Evolutionary conservation across 768 basidiomycete species (phyloP).

Genomic region (Calocera viscosa): DNA sequence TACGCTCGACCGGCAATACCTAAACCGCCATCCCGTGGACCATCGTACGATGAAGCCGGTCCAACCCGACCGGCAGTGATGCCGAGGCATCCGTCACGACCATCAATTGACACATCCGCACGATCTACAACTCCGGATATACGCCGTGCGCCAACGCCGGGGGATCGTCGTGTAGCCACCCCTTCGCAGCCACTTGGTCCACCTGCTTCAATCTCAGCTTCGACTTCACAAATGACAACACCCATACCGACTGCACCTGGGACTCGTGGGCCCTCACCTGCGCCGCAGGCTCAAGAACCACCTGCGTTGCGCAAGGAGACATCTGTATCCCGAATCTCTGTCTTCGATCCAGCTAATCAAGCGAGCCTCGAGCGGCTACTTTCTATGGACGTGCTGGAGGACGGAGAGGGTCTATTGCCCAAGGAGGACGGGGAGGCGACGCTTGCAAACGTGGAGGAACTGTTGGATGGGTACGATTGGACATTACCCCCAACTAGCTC

Average conservation of each 20-base stretch:
- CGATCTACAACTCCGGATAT: background rate
- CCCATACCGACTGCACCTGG: background rate
- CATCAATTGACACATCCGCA: background rate
- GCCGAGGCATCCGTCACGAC: background rate
- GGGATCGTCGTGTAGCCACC: background rate
- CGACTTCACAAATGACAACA: background rate
- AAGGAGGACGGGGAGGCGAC: slow-evolving; percentile 67
- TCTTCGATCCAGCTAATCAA: slow-evolving; percentile 72
- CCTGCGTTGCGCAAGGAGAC: background rate
- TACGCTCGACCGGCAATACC: background rate
- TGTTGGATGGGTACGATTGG: slow-evolving; percentile 99
- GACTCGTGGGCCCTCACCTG: background rate
- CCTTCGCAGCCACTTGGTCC: background rate
- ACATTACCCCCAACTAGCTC: slow-evolving; percentile 27
- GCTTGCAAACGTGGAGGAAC: slow-evolving; percentile 88
- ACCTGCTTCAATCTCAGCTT: background rate
- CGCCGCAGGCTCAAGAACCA: background rate
- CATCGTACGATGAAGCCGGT: background rate
- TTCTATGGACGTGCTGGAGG: slow-evolving; percentile 21
- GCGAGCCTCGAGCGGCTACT: slow-evolving; percentile 58
- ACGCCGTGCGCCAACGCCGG: background rate
- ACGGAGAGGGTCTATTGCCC: slow-evolving; percentile 31
- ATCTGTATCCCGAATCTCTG: slow-evolving; percentile 57
- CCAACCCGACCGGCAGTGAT: background rate
- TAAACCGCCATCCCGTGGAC: background rate